These are phyloP conservation scores for Candida anglica DNA, from an alignment of 805 yeast species.

Conservation along the genomic window DNA sequence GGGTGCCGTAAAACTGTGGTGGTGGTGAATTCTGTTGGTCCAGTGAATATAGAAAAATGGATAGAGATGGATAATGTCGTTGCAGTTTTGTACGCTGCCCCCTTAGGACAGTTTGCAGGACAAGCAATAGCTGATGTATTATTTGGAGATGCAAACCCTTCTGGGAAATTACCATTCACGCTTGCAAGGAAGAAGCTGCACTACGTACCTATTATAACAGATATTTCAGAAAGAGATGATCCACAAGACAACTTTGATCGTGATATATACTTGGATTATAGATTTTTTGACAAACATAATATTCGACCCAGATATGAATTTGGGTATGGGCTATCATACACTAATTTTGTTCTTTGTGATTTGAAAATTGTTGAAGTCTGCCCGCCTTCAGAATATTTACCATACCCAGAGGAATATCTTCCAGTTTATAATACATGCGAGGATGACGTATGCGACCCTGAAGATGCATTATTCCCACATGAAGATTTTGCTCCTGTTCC, in stretches of 20 bases:
- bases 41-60: slow-evolving; percentile 54
- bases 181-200: slow-evolving; percentile 49
- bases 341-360: slow-evolving; percentile 34
- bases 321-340: slow-evolving; percentile 59
- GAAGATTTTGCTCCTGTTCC: slow-evolving; percentile 50
- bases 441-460: slow-evolving; percentile 50
- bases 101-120: slow-evolving; percentile 56
- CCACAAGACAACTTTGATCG: slow-evolving; percentile 46
- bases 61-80: slow-evolving; percentile 56
- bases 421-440: slow-evolving; percentile 39
- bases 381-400: slow-evolving; percentile 42
- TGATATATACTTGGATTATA: slow-evolving; percentile 51
- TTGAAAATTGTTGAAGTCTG: slow-evolving; percentile 38
- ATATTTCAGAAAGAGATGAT: slow-evolving; percentile 17
- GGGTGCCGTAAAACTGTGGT: slow-evolving; percentile 54
- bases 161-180: slow-evolving; percentile 62
- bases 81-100: slow-evolving; percentile 52
- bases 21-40: slow-evolving; percentile 58
- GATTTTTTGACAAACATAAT: slow-evolving; percentile 53
- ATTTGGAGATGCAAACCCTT: slow-evolving; percentile 60
- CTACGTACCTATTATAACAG: slow-evolving; percentile 44
- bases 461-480: slow-evolving; percentile 51
- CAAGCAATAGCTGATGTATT: slow-evolving; percentile 54
- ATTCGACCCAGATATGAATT: slow-evolving; percentile 58
- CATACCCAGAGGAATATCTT: slow-evolving; percentile 43